Evolutionary conservation across 306 rosid species (phyloP).

Genomic region (Corylus heterophylla): DNA sequence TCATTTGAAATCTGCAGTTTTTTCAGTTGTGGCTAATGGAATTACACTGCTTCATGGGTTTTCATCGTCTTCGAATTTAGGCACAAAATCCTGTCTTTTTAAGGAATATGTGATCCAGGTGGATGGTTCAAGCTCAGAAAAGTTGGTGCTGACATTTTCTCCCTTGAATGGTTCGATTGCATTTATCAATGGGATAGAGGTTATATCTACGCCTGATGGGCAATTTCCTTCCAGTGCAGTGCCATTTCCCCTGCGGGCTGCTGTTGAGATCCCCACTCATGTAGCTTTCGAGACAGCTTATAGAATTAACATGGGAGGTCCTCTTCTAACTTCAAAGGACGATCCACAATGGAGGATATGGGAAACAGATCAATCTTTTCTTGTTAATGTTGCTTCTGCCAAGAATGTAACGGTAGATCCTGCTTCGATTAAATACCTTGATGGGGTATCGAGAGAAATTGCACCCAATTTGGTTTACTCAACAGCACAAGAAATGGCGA

Average conservation of each 20-base stretch:
- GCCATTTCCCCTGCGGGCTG: conserved; percentile 32
- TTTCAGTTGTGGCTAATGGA: conserved; percentile 40
- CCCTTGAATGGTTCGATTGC: conserved; percentile 39
- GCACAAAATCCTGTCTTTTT: not conserved
- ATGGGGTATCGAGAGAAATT: conserved; percentile 31
- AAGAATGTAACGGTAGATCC: conserved; percentile 24
- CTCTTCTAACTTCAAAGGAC: conserved; percentile 24
- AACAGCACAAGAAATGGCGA: conserved; percentile 47
- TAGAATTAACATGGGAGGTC: conserved; percentile 46
- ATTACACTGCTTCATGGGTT: conserved; percentile 31
- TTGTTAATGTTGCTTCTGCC: conserved; percentile 36
- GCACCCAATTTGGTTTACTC: conserved; percentile 42
- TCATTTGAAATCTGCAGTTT: conserved; percentile 32
- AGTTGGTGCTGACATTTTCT: conserved; percentile 23
- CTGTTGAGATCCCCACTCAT: conserved; percentile 20
- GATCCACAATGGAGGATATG: conserved; percentile 43
- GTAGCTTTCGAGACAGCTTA: conserved; percentile 33
- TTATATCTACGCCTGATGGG: conserved; percentile 21
- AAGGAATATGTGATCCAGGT: conserved; percentile 36
- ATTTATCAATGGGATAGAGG: conserved; percentile 39
- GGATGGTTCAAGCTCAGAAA: conserved; percentile 15
- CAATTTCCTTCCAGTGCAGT: conserved; percentile 22
- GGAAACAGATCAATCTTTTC: conserved; percentile 34
- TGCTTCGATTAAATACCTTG: conserved; percentile 24
- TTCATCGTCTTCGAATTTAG: conserved; percentile 18